A percentile compares a stretch with the other conserved stretches of the same genome.
These are phyloP conservation scores for Fusarium setosum DNA, from an alignment of 2,329 filamentous ascomycete species.

Conservation along the genomic window DNA sequence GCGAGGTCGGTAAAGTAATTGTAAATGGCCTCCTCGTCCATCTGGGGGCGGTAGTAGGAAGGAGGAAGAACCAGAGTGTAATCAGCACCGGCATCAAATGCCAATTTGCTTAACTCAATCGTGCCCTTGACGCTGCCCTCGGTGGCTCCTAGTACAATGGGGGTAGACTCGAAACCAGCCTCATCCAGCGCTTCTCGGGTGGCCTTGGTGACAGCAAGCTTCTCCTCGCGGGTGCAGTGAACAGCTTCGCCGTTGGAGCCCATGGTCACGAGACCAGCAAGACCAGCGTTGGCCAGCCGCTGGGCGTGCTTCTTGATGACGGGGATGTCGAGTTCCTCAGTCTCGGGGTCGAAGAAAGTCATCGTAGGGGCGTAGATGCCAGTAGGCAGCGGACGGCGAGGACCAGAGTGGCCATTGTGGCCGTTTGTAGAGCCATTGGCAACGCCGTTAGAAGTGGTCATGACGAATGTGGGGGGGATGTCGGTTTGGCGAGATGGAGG, in stretches of 20 bases:
- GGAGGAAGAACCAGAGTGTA: conserved; percentile 84
- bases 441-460: conserved; percentile 40
- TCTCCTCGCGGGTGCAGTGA: conserved; percentile 84
- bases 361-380: conserved; percentile 91
- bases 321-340: conserved; percentile 85
- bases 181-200: conserved; percentile 85
- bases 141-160: conserved; percentile 84
- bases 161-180: conserved; percentile 79
- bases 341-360: conserved; percentile 88
- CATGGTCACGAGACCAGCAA: conserved; percentile 87
- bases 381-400: conserved; percentile 72
- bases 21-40: conserved; percentile 78
- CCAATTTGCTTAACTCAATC: conserved; percentile 77
- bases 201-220: conserved; percentile 77
- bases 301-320: conserved; percentile 84
- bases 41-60: conserved; percentile 83
- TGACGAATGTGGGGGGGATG: conserved; percentile 24
- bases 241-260: conserved; percentile 92
- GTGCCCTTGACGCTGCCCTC: conserved; percentile 86
- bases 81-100: conserved; percentile 77
- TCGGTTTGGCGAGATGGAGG: neutral
- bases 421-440: conserved; percentile 38
- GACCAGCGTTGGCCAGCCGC: conserved; percentile 79
- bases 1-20: conserved; percentile 82
- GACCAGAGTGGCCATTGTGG: conserved; percentile 38